These are phyloP conservation scores for Saturnispora galanensis DNA, from an alignment of 805 yeast species.

Conservation along the genomic window DNA sequence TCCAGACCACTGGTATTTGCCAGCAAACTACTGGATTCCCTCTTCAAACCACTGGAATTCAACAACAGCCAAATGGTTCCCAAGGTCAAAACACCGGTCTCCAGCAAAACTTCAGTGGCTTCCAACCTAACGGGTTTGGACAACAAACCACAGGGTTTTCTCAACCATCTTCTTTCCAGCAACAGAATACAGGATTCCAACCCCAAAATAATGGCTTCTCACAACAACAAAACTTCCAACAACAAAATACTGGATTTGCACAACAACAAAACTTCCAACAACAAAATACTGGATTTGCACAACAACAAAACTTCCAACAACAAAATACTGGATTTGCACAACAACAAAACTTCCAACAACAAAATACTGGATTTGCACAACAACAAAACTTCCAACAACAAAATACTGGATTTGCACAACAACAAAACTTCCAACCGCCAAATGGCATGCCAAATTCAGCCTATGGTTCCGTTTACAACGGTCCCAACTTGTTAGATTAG, in stretches of 20 bases:
- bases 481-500: constrained; percentile 21
- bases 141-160: constrained; percentile 6
- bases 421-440: constrained; percentile 7
- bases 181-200: constrained; percentile 5
- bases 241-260: constrained; percentile 2
- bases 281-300: constrained; percentile 6
- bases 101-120: not conserved
- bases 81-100: not conserved
- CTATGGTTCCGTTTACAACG: constrained; percentile 18
- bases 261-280: constrained; percentile 13
- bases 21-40: constrained; percentile 15
- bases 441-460: not conserved
- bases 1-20: not conserved
- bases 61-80: constrained; percentile 5
- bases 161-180: constrained; percentile 8
- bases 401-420: constrained; percentile 5
- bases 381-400: constrained; percentile 6
- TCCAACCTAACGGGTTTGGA: not conserved
- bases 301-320: too few species aligned
- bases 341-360: constrained; percentile 12
- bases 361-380: constrained; percentile 3
- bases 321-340: constrained; percentile 6
- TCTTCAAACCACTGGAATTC: constrained; percentile 14
- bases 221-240: constrained; percentile 11
- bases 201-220: constrained; percentile 8